These are phyloP conservation scores for Myxozyma neglecta DNA, from an alignment of 805 yeast species.

Conservation along the genomic window DNA sequence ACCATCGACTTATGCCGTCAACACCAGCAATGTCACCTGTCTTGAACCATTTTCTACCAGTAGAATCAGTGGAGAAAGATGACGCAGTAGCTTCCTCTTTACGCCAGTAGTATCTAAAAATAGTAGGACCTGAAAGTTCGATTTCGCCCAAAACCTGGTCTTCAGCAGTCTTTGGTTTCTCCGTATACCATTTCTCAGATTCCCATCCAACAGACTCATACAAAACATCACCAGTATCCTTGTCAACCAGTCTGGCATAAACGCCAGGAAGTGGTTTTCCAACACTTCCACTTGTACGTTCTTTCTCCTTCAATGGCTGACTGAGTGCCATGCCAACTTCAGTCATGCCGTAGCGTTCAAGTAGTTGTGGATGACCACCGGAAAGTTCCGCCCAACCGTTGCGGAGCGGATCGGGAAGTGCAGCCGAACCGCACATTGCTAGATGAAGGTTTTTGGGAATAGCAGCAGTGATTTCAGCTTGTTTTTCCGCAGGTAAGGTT, in stretches of 20 bases:
- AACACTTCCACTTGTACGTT: slow-evolving; percentile 37
- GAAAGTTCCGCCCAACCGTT: slow-evolving; percentile 37
- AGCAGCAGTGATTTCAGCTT: slow-evolving; percentile 26
- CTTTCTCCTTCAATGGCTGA: slow-evolving; percentile 36
- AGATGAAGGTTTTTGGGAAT: slow-evolving; percentile 32
- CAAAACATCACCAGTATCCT: slow-evolving; percentile 32
- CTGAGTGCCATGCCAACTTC: slow-evolving; percentile 41
- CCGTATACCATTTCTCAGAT: slow-evolving; percentile 25
- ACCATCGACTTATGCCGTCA: slow-evolving; percentile 48
- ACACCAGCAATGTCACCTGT: slow-evolving; percentile 61
- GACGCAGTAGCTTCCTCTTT: slow-evolving; percentile 50
- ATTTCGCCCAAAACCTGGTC: slow-evolving; percentile 49
- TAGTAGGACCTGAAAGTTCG: slow-evolving; percentile 54
- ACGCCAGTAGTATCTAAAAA: slow-evolving; percentile 53
- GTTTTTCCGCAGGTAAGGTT: slow-evolving; percentile 22
- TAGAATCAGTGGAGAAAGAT: slow-evolving; percentile 45
- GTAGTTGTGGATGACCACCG: slow-evolving; percentile 37
- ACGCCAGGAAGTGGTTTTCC: slow-evolving; percentile 41
- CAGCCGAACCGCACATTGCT: slow-evolving; percentile 43
- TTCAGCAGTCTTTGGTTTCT: slow-evolving; percentile 25
- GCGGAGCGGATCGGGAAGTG: slow-evolving; percentile 40
- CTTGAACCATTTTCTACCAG: slow-evolving; percentile 48
- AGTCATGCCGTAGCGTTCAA: slow-evolving; percentile 43
- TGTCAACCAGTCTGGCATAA: slow-evolving; percentile 36
- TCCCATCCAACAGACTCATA: slow-evolving; percentile 31